Conservation (phyloP, 805 yeast species). For the Yarrowia yakushimensis region DNA sequence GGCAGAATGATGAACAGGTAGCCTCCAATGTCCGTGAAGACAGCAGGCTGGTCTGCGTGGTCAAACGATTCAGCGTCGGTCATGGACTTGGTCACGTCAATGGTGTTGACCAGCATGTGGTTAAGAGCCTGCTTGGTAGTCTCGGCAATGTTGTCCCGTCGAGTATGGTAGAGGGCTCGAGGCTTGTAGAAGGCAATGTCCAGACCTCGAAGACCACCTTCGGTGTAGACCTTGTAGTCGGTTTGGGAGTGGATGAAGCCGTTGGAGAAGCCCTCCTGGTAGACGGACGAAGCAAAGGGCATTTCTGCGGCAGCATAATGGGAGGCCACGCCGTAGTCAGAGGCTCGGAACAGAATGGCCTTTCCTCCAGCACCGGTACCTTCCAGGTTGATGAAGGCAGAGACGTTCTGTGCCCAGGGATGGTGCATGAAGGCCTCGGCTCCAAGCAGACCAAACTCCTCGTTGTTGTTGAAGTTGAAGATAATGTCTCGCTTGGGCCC, state of each 20-base stretch:
- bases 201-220: constrained; percentile 70
- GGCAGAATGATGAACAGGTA: constrained; percentile 53
- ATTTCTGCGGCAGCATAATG: constrained; percentile 47
- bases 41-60: constrained; percentile 42
- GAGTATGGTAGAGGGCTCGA: constrained; percentile 78
- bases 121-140: constrained; percentile 67
- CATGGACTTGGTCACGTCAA: constrained; percentile 55
- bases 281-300: constrained; percentile 77
- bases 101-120: constrained; percentile 75
- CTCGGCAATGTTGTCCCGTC: constrained; percentile 62
- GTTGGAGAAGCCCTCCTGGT: constrained; percentile 79
- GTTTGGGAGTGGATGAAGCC: constrained; percentile 76
- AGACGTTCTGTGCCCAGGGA: constrained; percentile 62
- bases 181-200: constrained; percentile 90
- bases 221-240: constrained; percentile 70
- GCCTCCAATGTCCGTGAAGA: constrained; percentile 65
- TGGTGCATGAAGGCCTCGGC: constrained; percentile 70
- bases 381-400: constrained; percentile 69
- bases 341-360: constrained; percentile 77
- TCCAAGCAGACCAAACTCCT: constrained; percentile 83
- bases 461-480: constrained; percentile 84
- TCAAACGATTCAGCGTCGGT: constrained; percentile 40
- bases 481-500: constrained; percentile 66
- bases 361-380: constrained; percentile 93
- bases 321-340: constrained; percentile 68